Conservation (phyloP, 2,329 filamentous ascomycete species). For the Diaporthe aspalathi region DNA sequence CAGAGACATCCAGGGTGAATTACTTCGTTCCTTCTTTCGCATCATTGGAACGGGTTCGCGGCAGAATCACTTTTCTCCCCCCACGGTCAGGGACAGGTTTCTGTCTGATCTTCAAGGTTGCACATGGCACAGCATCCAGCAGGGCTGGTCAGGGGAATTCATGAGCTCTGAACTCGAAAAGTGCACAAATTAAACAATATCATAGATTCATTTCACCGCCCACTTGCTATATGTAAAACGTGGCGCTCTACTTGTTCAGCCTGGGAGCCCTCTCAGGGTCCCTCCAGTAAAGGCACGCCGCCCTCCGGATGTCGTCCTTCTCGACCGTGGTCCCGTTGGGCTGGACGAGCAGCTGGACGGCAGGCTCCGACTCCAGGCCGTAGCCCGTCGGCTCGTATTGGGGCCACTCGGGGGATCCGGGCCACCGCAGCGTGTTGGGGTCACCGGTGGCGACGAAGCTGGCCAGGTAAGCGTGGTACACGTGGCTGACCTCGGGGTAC, state of each 20-base stretch:
- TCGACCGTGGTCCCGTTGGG: slow-evolving; percentile 48
- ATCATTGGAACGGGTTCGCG: no score
- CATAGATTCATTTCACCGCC: not conserved
- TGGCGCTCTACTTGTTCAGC: slow-evolving; percentile 48
- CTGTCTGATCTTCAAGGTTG: no score
- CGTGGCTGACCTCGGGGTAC: slow-evolving; percentile 50
- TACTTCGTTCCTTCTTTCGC: no score
- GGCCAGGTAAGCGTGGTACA: slow-evolving; percentile 52
- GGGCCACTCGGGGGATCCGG: slow-evolving; percentile 44
- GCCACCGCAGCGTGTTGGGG: slow-evolving; percentile 46
- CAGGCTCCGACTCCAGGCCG: slow-evolving; percentile 43
- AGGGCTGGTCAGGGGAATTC: no score
- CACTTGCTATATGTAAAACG: not conserved
- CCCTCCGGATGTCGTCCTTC: slow-evolving; percentile 48
- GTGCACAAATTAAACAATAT: not conserved
- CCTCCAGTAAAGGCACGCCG: slow-evolving; percentile 52
- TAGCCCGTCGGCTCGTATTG: slow-evolving; percentile 44
- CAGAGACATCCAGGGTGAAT: no score
- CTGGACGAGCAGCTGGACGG: slow-evolving; percentile 49
- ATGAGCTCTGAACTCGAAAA: no score
- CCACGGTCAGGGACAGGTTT: not conserved
- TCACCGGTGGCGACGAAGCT: slow-evolving; percentile 52
- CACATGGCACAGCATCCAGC: no score
- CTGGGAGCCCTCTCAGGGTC: slow-evolving; percentile 49
- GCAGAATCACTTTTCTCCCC: not conserved